Base-by-base conservation (phyloP, 2,329 filamentous ascomycete genomes). In the Fusarium torreyae region DNA sequence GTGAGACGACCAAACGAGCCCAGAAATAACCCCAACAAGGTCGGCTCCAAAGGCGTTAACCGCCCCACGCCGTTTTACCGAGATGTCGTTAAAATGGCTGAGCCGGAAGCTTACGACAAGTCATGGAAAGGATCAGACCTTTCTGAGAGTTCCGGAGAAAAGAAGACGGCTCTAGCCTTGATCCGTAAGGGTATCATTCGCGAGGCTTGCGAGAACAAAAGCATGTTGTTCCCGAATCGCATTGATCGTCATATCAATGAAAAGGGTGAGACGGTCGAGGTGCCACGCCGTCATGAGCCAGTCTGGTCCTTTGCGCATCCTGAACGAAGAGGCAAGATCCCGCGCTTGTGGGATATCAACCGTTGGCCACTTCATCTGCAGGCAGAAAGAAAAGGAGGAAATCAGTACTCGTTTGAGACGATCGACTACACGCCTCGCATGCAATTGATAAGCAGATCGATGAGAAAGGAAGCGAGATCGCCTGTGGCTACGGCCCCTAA, bases 301-400 rank as follows among this genome's bases (percentile, higher is more conserved):
- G 50, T 78, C 20, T 78, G 77, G 77, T 67, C 75, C 11, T 78
- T 78, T 71, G 77, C 68, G 5, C 74, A 76, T 31, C 69, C 76
- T 20, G 67, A 56, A 18, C 67, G 64, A 7, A 70, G 63, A 22
- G 57, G 26, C 33, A 58, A 46, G 9, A 68, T 48, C 49, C 69
- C 52, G 45, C 66, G 71, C 7, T 87, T 80, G 72, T 87, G 85
- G 76, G 74, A 77, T 65, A 74, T 87, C 44, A 77, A 82, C 70
- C 80, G 84, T 39, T 88, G 85, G 85, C 85, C 85, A 36, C 43
- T 82, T 20, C 70, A 80, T 26, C 71, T 82, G 53, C 82, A 85
- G 67, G 74, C 14, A 51, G 67, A 18, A 79, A 54, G 20, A 45
- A 28, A 17, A 54, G 61, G 28, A 31, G 28, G 28, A 5, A 31